These are phyloP conservation scores for Ogataea henricii DNA, from an alignment of 805 yeast species.

Conservation along the genomic window DNA sequence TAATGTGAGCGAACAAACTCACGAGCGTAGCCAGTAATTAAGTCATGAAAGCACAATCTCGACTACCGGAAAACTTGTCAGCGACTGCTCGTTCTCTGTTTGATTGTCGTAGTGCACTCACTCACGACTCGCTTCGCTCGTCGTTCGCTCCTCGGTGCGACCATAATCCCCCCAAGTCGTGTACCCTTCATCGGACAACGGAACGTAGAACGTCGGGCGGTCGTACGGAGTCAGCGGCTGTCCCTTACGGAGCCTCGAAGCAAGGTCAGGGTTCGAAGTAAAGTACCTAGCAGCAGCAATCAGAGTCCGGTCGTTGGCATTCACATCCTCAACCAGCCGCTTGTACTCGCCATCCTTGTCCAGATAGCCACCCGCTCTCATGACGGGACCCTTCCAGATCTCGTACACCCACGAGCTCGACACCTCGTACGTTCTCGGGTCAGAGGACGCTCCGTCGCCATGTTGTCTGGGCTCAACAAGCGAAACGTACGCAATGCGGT, in stretches of 20 bases:
- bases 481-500: constrained; percentile 32
- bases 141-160: no score
- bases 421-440: neutral
- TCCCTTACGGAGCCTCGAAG: constrained; percentile 39
- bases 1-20: no score
- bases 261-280: constrained; percentile 48
- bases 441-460: constrained; percentile 32
- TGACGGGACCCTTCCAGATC: constrained; percentile 12
- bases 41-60: no score
- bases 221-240: constrained; percentile 39
- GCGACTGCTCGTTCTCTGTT: no score
- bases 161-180: neutral
- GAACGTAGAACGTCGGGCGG: constrained; percentile 41
- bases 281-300: constrained; percentile 43
- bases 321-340: constrained; percentile 2
- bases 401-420: constrained; percentile 1
- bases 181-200: neutral
- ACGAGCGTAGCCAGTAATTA: no score
- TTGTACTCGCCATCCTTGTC: neutral
- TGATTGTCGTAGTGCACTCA: no score
- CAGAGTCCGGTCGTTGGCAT: constrained; percentile 33
- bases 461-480: constrained; percentile 74
- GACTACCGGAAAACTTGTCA: no score
- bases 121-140: no score
- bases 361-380: constrained; percentile 14